A percentile compares a stretch with the other conserved stretches of the same genome.
Evolutionary conservation across 495 filamentous ascomycete genomes (phyloP).

Genomic region (Immersiella caudata): DNA sequence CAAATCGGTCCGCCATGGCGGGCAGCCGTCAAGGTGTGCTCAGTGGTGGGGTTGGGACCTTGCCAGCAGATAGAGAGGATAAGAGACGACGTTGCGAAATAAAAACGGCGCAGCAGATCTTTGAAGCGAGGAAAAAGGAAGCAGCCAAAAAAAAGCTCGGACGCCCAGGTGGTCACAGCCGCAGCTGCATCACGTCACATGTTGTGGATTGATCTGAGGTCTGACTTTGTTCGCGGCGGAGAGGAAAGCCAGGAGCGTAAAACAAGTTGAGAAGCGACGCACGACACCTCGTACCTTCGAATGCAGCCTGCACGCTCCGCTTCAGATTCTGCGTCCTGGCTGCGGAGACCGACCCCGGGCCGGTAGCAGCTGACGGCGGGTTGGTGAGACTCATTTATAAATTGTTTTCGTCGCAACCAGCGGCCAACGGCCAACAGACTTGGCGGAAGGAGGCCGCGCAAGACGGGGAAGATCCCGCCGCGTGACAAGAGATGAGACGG

Average conservation of each 20-base stretch:
- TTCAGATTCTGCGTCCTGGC: conserved; percentile 63
- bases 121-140: conserved; percentile 6
- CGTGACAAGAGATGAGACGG: background rate
- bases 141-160: conserved; percentile 21
- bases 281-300: conserved; percentile 66
- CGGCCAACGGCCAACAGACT: background rate
- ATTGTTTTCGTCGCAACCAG: background rate
- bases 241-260: conserved; percentile 24
- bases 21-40: background rate
- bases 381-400: conserved; percentile 51
- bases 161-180: conserved; percentile 23
- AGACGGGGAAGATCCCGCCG: background rate
- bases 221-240: background rate
- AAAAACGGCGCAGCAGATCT: background rate
- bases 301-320: conserved; percentile 72
- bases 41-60: conserved; percentile 21
- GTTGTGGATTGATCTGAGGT: conserved; percentile 6
- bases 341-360: conserved; percentile 45
- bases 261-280: conserved; percentile 2
- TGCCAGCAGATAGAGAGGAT: background rate
- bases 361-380: conserved; percentile 48
- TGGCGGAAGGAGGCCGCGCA: conserved; percentile 8
- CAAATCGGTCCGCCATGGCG: conserved; percentile 23
- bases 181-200: conserved; percentile 21
- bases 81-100: background rate